These are phyloP conservation scores for Ceratocystis harringtonii DNA, from an alignment of 2,329 filamentous ascomycete species.

Conservation along the genomic window DNA sequence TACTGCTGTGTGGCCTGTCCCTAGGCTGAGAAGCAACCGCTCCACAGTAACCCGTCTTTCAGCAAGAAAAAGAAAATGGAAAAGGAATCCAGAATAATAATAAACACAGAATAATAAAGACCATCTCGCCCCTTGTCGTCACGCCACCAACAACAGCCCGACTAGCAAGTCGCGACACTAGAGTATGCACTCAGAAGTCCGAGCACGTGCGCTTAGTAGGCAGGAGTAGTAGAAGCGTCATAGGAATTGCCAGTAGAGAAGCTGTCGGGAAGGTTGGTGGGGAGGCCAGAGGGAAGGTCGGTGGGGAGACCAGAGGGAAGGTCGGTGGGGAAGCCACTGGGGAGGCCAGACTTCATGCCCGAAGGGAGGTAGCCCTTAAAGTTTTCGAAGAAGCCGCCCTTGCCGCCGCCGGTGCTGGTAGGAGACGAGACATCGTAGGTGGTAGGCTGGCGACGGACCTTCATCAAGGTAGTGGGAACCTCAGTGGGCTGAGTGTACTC, in stretches of 20 bases:
- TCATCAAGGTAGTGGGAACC: slow-evolving; percentile 9
- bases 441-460: slow-evolving; percentile 8
- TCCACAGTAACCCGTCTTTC: not conserved
- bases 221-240: not conserved
- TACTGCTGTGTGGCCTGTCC: not conserved
- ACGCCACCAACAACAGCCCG: not conserved
- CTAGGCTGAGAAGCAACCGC: not conserved
- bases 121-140: not conserved
- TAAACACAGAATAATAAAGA: slow-evolving; percentile 10
- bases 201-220: too few species aligned
- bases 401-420: not conserved
- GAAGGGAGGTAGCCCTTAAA: not conserved
- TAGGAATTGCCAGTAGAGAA: not conserved
- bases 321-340: not conserved
- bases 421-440: not conserved
- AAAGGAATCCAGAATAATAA: slow-evolving; percentile 10
- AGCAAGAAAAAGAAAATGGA: not conserved
- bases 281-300: not conserved
- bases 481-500: not conserved
- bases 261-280: not conserved
- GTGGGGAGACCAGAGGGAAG: not conserved
- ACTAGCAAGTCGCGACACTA: not conserved
- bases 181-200: too few species aligned
- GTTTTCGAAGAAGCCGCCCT: not conserved
- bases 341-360: not conserved